Base-by-base conservation (phyloP, 805 yeast species). In the Teunomyces atbi region DNA sequence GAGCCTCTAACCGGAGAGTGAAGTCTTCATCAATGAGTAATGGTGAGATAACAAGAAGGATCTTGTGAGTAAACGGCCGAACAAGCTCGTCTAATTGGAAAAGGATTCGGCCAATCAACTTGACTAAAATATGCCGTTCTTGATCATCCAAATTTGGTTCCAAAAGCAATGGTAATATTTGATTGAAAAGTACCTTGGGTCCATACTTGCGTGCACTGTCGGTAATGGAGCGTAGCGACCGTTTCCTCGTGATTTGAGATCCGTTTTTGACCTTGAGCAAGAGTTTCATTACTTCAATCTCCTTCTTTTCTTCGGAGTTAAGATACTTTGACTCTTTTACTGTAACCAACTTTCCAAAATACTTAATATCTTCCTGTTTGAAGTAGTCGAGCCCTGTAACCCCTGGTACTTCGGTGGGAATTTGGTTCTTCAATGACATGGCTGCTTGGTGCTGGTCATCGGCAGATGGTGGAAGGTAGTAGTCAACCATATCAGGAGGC, bases 81-180 rank as follows among this genome's bases (percentile, higher is more conserved):
- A 89, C 76, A 43, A 73, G 59, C 38, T 78, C 85, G 32, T 83
- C 89, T 12, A 91, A 66, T 52, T 76, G 82, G 59, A 78, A 81
- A 6, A 91, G 62, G 0, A 89, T 71, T 29, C 96, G 69, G 30
- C 83, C 89, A 11, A 87, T 67, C 6, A 88, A 78, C 61, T 90
- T 91, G 11, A 89, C 86, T 46, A 92, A 69, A 10, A 89, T 62
- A 66, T 89, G 95, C 13, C 96, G 76, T 62, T 92, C 97, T 52
- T 82, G 86, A 40, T 87, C 94, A 52, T 84, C 92, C 21, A 90
- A 65, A 3, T 78, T 64, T 33, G 81, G 81, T 50, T 89, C 96
- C 59, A 85, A 68, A 36, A 91, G 65, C 20, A 92, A 64, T 0
- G 97, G 96, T 12, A 91, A 68, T n/a, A 89, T 73, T 49, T 81